These are phyloP conservation scores for Euryodendron excelsum DNA, from an alignment of 148 eudicot species.

Conservation along the genomic window DNA sequence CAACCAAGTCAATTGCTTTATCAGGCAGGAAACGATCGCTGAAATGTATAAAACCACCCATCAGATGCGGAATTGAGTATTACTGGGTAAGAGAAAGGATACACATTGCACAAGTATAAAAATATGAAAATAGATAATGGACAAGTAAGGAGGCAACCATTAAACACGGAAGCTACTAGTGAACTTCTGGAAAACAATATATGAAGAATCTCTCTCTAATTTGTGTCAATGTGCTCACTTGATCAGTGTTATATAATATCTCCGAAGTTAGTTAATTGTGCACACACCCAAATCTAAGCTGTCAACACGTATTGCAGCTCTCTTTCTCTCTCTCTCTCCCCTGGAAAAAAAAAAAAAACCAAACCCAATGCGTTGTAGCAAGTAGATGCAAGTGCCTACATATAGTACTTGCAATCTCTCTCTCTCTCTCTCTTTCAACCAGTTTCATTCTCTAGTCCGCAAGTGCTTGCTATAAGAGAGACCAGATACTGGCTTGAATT, in stretches of 20 bases:
- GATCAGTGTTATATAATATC: neutral
- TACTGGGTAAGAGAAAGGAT: neutral
- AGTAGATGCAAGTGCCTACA: no score
- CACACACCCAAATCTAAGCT: neutral
- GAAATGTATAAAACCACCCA: slow-evolving; percentile 14
- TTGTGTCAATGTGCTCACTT: neutral
- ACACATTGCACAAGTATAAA: neutral
- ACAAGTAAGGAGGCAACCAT: neutral
- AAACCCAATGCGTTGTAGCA: no score
- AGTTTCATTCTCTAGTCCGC: neutral
- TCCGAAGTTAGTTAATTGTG: neutral
- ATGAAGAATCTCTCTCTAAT: neutral
- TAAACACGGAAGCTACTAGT: neutral
- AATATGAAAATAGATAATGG: neutral
- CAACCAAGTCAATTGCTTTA: slow-evolving; percentile 86
- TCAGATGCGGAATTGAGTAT: slow-evolving; percentile 1
- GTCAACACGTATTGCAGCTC: neutral
- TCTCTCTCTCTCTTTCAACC: neutral
- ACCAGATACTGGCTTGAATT: neutral
- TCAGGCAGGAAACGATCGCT: slow-evolving; percentile 88
- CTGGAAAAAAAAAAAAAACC: neutral
- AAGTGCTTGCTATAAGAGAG: no score
- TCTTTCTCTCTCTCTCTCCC: neutral
- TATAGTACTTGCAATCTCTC: no score
- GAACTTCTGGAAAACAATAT: neutral